Conservation (phyloP, 1,284 basidiomycete species). For the Tremellales sp. region DNA sequence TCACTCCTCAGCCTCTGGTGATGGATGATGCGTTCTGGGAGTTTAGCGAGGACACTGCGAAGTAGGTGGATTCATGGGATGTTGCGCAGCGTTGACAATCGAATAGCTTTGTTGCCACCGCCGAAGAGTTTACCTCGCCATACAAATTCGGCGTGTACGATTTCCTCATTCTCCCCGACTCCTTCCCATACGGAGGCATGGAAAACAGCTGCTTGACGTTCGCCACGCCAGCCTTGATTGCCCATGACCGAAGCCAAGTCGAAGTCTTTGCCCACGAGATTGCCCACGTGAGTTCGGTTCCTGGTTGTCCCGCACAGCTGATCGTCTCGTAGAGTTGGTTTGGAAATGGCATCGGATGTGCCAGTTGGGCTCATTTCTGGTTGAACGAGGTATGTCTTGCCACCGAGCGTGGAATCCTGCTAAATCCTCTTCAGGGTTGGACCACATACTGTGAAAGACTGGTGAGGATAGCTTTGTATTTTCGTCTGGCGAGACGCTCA, state of each 20-base stretch:
- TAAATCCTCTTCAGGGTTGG: constrained; percentile 58
- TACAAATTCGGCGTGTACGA: constrained; percentile 92
- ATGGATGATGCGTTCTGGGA: constrained; percentile 81
- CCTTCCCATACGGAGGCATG: constrained; percentile 63
- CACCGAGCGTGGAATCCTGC: constrained; percentile 1
- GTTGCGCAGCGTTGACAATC: constrained; percentile 1
- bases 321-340: constrained; percentile 66
- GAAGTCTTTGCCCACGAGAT: constrained; percentile 72
- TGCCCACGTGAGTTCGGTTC: constrained; percentile 37
- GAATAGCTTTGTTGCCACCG: constrained; percentile 65
- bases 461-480: constrained; percentile 42
- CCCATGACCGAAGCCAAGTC: constrained; percentile 77
- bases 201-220: constrained; percentile 70
- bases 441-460: constrained; percentile 91
- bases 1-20: constrained; percentile 56
- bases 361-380: constrained; percentile 69
- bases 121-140: constrained; percentile 66
- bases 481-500: background rate
- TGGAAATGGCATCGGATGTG: constrained; percentile 65
- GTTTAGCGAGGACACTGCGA: constrained; percentile 77
- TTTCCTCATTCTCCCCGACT: constrained; percentile 84
- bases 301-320: constrained; percentile 7
- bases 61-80: constrained; percentile 47
- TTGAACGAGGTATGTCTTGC: constrained; percentile 63
- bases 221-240: constrained; percentile 77